Conservation (phyloP, 495 filamentous ascomycete genomes). For the Podospora fimiseda region DNA sequence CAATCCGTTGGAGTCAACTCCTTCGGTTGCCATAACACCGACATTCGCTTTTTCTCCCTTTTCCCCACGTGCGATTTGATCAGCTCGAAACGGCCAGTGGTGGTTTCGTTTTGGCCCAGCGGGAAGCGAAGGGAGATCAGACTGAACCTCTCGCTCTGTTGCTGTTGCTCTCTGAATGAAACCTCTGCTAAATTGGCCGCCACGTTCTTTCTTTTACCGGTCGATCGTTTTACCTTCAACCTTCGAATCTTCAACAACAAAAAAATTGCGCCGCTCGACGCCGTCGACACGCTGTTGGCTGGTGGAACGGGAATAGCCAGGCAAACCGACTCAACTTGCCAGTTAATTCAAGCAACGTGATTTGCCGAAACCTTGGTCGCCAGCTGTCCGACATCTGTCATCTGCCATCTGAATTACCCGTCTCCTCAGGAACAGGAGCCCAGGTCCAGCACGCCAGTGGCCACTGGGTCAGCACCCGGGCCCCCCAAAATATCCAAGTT, state of each 20-base stretch:
- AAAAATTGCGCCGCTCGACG: slow-evolving; percentile 8
- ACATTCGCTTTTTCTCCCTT: not conserved
- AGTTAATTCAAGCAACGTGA: not conserved
- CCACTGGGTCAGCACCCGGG: slow-evolving; percentile 17
- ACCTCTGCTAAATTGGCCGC: slow-evolving; percentile 18
- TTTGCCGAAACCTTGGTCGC: not conserved
- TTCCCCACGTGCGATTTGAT: not conserved
- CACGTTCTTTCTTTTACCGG: slow-evolving; percentile 1
- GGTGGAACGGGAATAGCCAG: not conserved
- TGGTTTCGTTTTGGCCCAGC: slow-evolving; percentile 11
- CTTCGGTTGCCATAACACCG: not conserved
- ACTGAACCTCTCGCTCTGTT: slow-evolving; percentile 2
- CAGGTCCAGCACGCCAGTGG: slow-evolving; percentile 5
- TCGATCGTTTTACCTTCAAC: not conserved
- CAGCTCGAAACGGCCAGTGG: slow-evolving; percentile 9
- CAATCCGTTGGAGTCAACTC: not conserved
- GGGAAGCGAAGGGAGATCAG: slow-evolving; percentile 1
- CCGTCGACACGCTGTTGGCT: slow-evolving; percentile 4
- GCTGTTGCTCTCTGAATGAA: slow-evolving; percentile 22
- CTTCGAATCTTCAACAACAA: not conserved
- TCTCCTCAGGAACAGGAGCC: slow-evolving; percentile 17
- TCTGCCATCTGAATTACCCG: too few species aligned
- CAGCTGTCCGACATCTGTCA: slow-evolving; percentile 4
- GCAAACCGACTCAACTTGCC: slow-evolving; percentile 1
- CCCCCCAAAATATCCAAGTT: slow-evolving; percentile 19